Conservation (phyloP, 805 yeast genomes). For the Jamesozyma lodderae region DNA sequence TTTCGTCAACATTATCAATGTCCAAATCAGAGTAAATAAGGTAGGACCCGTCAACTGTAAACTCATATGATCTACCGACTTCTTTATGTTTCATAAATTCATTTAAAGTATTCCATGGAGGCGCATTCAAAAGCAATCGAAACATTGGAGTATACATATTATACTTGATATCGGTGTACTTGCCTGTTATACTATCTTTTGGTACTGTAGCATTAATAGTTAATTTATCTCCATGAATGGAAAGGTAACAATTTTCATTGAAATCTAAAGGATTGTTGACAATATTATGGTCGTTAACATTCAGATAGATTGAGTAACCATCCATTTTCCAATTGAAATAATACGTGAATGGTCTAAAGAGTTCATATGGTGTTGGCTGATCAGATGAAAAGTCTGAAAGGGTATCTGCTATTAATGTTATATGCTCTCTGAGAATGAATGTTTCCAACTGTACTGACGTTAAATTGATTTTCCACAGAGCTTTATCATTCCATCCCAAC, state of each 20-base stretch:
- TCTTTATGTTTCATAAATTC: conserved; percentile 55
- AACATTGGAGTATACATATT: conserved; percentile 47
- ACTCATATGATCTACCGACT: conserved; percentile 60
- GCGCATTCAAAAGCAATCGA: conserved; percentile 59
- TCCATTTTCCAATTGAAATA: conserved; percentile 51
- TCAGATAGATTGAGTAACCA: conserved; percentile 53
- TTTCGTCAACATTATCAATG: conserved; percentile 58
- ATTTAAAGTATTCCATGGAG: conserved; percentile 85
- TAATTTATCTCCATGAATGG: conserved; percentile 58
- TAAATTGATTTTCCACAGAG: conserved; percentile 56
- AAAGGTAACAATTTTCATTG: conserved; percentile 66
- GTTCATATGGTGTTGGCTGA: conserved; percentile 59
- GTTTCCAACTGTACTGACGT: conserved; percentile 44
- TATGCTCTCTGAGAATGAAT: conserved; percentile 75
- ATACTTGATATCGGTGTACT: conserved; percentile 44
- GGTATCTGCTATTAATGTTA: conserved; percentile 61
- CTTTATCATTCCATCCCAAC: conserved; percentile 70
- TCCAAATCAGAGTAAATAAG: conserved; percentile 51
- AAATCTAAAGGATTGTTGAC: conserved; percentile 83
- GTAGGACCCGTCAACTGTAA: conserved; percentile 56
- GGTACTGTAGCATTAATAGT: conserved; percentile 48
- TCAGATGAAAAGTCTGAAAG: conserved; percentile 71
- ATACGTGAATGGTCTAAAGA: conserved; percentile 66
- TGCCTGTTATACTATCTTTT: conserved; percentile 41
- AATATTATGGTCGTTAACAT: conserved; percentile 81